phyloP scores from a whole-genome alignment of 176 grass and related monocot genomes.

The Cenchrus fungigraminus region DNA sequence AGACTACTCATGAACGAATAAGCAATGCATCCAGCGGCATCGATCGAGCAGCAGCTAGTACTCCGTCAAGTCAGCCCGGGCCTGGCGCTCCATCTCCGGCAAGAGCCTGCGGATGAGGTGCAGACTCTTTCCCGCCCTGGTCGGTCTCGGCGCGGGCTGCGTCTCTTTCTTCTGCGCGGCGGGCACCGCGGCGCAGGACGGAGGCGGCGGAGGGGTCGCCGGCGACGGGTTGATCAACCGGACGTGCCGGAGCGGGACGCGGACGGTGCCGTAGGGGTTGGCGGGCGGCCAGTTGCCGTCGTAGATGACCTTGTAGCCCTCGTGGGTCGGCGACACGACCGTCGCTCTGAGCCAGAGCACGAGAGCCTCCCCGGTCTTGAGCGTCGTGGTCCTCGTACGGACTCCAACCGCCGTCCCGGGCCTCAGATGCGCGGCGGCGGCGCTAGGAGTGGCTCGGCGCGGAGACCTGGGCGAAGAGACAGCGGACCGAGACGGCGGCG shows the following conservation, averaged over 20 bases:
- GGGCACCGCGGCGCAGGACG: neutral
- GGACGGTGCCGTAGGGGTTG: neutral
- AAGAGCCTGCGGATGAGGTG: neutral
- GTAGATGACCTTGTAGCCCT: conserved; percentile 15
- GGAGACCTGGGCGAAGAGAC: no score
- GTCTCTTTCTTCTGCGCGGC: neutral
- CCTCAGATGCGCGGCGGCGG: neutral
- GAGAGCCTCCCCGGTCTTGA: neutral
- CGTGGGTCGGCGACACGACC: neutral
- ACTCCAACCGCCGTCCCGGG: conserved; percentile 3
- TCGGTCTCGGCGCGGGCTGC: neutral
- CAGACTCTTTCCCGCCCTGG: conserved; percentile 6
- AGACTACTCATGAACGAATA: neutral
- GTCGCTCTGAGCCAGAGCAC: conserved; percentile 21
- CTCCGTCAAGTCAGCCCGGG: neutral
- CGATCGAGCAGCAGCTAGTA: neutral
- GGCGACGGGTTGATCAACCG: neutral
- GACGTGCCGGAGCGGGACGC: neutral
- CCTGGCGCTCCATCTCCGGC: neutral
- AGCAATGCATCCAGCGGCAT: no score
- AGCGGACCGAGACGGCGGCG: neutral
- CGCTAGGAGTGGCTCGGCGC: no score
- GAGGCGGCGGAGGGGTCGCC: neutral
- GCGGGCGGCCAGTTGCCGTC: neutral
- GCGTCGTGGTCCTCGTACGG: neutral